Evolutionary conservation across 345 rosid species (phyloP), one percentile per base, ranked within the genome.

Genomic region (Pistacia atlantica): DNA sequence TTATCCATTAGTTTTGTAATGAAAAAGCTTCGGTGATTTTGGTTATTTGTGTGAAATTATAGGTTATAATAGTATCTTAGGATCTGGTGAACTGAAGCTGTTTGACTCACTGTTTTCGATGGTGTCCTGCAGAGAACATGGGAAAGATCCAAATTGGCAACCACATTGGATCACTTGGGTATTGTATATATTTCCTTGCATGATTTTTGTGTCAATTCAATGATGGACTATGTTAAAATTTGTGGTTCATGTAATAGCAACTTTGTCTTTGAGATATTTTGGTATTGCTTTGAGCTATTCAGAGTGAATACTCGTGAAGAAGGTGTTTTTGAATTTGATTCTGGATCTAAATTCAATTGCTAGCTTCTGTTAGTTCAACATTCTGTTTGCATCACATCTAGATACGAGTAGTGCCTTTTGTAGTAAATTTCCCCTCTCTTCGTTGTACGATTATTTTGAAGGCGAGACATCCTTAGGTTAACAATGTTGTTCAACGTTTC

Each of bases 111-210:
- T 54, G 20, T 61, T 76, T 69, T 82, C 4, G 42, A 73, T 83
- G 73, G 59, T 79, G 3, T 63, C 52, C 13, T 71, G 75, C 91
- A 96, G 99, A 94, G 99, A 83, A 94, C 98, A 42, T 96, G 99
- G 98, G 98, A 96, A 85, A 91, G 93, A 84, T 91, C 98, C 52
- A 97, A 87, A 73, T 73, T 97, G 78, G 98, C 99, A 51, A 74
- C 89, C 58, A 88, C 93, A n/a, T 85, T 97, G 83, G 97, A 97
- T 86, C 93, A 86, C 69, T 73, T 97, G 76, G 94, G 98, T 93
- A 92, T 57, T 25, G 80, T 77, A 20, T 35, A 25, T 62, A 45
- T 0, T 42, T 3, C 7, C 6, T 11, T 20, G 22, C 52, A 49
- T 22, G 18, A 22, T 65, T 18, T 58, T 1, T 42, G 5, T 61